Evolutionary conservation across 768 basidiomycete species (phyloP), one percentile per base, ranked within the genome.

Genomic region (Rhodotorula kratochvilovae): DNA sequence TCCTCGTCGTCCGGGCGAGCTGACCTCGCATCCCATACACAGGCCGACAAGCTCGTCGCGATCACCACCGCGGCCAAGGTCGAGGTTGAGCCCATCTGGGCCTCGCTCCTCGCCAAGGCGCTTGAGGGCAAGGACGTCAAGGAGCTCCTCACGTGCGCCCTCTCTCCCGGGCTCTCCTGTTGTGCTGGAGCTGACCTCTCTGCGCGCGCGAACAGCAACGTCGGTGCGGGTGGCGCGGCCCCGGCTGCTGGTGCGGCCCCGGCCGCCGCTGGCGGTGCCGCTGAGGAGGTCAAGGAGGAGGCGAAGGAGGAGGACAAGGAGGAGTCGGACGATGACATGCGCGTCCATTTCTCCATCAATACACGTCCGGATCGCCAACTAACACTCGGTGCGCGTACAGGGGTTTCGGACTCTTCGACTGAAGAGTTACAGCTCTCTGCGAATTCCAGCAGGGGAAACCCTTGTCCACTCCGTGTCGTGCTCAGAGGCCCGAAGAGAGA

Each of bases 81-180:
- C 74, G 93, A 96, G 35, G 79, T 96, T 70, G 96, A 98, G 83
- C 86, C 94, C 68, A 98, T 99, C 84, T 98, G 96, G 96, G 93
- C 93, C 68, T 83, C 89, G 23, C 89, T 99, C 78, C 91, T 99
- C 80, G 90, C 95, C 73, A 98, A 96, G 82, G 95, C 96, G 46
- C 88, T 99, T 64, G 93, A 95, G 83, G 95, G 94, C 79, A 96
- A 95, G 86, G 87, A 98, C 84, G 87, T 99, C 79, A 97, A 92
- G 83, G 92, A 94, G 56, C 85, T 98, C 63, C 86, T 99, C 75
- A 89, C 90, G 57, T 56, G 45, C 55, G 68, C 33, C 33, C 55
- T 19, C 29, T 29, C 39, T 19, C 50, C 31, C 10, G 43, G 43
- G 27, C 48, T 25, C 10, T 39, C 42, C 2, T 17, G n/a, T 25